Conservation (phyloP, 1,284 basidiomycete genomes). For the Malassezia globosa region DNA sequence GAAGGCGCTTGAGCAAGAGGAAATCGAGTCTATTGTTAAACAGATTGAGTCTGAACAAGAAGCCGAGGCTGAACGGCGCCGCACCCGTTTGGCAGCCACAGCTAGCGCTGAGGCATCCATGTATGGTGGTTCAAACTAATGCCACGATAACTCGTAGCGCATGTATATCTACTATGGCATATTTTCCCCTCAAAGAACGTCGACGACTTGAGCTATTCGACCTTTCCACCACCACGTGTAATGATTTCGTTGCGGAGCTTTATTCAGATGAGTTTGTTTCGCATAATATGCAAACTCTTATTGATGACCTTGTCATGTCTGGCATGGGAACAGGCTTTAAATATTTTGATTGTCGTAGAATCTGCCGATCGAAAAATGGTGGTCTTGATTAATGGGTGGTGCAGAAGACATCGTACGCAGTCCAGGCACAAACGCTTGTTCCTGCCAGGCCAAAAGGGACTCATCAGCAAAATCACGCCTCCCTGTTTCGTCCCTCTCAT, state of each 20-base stretch:
- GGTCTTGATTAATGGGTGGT: background rate
- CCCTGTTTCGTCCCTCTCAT: background rate
- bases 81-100: conserved; percentile 41
- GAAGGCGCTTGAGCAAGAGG: conserved; percentile 33
- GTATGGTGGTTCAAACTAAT: background rate
- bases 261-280: too few species aligned
- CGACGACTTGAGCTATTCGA: too few species aligned
- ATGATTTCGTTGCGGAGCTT: too few species aligned
- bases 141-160: background rate
- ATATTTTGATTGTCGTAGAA: too few species aligned
- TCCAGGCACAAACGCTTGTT: background rate
- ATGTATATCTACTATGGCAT: background rate
- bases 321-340: too few species aligned
- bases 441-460: background rate
- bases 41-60: conserved; percentile 44
- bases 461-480: background rate
- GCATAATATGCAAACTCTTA: too few species aligned
- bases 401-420: background rate
- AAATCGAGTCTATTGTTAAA: conserved; percentile 43
- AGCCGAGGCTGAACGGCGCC: conserved; percentile 42
- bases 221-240: too few species aligned
- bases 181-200: too few species aligned
- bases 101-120: conserved; percentile 41
- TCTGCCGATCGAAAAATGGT: background rate
- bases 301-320: too few species aligned